A percentile compares a stretch with the other conserved stretches of the same genome.
Evolutionary conservation across 2,329 filamentous ascomycete genomes (phyloP).

Genomic region (Blastomyces emzantsi): DNA sequence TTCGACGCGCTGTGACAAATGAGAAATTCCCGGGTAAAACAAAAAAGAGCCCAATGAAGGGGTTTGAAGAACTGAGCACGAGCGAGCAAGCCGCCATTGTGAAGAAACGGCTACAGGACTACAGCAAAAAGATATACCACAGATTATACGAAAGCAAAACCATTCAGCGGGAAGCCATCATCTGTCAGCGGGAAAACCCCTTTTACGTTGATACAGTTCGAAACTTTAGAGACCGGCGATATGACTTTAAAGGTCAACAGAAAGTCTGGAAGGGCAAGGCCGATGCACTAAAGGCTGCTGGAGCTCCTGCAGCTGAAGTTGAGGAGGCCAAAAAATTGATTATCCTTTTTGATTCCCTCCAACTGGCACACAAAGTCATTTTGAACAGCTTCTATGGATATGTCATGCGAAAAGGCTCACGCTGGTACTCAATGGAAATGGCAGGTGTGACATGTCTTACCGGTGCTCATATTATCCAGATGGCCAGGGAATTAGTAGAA

Average conservation of each 20-base stretch:
- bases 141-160: constrained; percentile 95
- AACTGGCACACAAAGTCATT: constrained; percentile 98
- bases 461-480: constrained; percentile 91
- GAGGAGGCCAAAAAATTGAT: constrained; percentile 99
- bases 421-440: constrained; percentile 99
- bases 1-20: constrained; percentile 79
- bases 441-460: constrained; percentile 96
- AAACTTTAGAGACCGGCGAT: constrained; percentile 91
- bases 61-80: constrained; percentile 68
- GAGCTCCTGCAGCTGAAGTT: constrained; percentile 65
- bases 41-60: constrained; percentile 59
- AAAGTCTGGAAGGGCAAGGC: constrained; percentile 99
- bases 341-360: constrained; percentile 85
- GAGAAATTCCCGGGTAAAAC: constrained; percentile 79
- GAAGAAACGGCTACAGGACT: constrained; percentile 80
- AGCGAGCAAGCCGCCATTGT: constrained; percentile 77
- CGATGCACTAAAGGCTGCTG: constrained; percentile 71
- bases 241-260: constrained; percentile 96
- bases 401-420: constrained; percentile 96
- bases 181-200: constrained; percentile 94
- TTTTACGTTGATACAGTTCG: constrained; percentile 97
- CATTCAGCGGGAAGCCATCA: constrained; percentile 89
- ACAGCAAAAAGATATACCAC: constrained; percentile 98
- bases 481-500: constrained; percentile 89
- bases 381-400: constrained; percentile 99